Conservation (phyloP, 306 rosid genomes). For the Dalbergia cultrata region DNA sequence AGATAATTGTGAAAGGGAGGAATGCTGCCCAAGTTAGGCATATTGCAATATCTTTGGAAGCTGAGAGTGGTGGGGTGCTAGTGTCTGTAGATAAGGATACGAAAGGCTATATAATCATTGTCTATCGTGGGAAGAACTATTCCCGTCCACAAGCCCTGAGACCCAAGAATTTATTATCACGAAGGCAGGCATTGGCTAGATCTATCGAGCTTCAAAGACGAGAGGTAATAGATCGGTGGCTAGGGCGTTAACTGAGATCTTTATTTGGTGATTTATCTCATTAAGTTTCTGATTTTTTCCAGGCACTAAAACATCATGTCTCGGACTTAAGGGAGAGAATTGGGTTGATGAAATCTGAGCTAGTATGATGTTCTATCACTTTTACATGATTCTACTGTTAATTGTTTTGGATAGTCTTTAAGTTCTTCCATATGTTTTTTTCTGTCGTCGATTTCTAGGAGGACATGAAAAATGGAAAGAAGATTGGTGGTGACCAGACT, state of each 20-base stretch:
- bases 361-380: slow-evolving; percentile 52
- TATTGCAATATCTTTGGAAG: slow-evolving; percentile 88
- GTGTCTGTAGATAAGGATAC: slow-evolving; percentile 83
- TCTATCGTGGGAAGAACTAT: slow-evolving; percentile 95
- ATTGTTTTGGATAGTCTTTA: slow-evolving; percentile 31
- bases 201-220: slow-evolving; percentile 87
- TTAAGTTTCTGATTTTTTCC: slow-evolving; percentile 44
- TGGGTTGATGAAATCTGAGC: slow-evolving; percentile 75
- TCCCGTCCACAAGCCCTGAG: slow-evolving; percentile 61
- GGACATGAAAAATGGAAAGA: slow-evolving; percentile 63
- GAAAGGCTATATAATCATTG: slow-evolving; percentile 72
- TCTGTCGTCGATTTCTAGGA: slow-evolving; percentile 61
- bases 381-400: slow-evolving; percentile 31
- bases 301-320: slow-evolving; percentile 86
- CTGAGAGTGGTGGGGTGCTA: slow-evolving; percentile 93
- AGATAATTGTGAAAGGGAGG: slow-evolving; percentile 82
- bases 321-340: slow-evolving; percentile 73
- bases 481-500: slow-evolving; percentile 47
- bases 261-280: slow-evolving; percentile 36
- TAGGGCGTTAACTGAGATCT: slow-evolving; percentile 12
- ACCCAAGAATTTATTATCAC: slow-evolving; percentile 81
- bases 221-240: slow-evolving; percentile 66
- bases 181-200: slow-evolving; percentile 84
- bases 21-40: slow-evolving; percentile 77
- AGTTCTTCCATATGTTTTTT: slow-evolving; percentile 18